Percentiles rank a stretch among this genome's conserved stretches.
Evolutionary conservation across 192 early-diverging fungal species (phyloP).

Genomic region (Entomortierella parvispora): DNA sequence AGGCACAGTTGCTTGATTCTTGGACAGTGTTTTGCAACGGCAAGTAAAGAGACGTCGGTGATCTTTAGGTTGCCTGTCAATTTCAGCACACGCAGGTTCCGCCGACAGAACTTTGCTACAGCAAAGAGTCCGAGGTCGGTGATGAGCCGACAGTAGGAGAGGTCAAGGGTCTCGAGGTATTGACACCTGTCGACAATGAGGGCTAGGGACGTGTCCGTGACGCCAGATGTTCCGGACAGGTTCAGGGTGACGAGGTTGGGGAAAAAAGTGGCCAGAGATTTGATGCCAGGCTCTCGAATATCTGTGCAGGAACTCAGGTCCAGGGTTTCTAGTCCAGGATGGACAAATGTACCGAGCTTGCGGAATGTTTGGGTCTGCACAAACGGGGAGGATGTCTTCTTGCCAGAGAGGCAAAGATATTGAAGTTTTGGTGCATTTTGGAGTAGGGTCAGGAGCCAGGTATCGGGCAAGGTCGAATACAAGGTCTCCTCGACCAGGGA

Average conservation of each 20-base stretch:
- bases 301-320: constrained; percentile 48
- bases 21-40: constrained; percentile 56
- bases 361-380: constrained; percentile 38
- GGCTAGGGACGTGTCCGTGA: constrained; percentile 28
- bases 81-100: constrained; percentile 30
- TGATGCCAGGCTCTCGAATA: constrained; percentile 31
- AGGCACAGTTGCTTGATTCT: constrained; percentile 56
- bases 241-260: constrained; percentile 40
- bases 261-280: constrained; percentile 19
- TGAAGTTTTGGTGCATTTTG: constrained; percentile 30
- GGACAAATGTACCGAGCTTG: constrained; percentile 23
- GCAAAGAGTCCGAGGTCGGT: constrained; percentile 38
- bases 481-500: constrained; percentile 39
- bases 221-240: constrained; percentile 36
- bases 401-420: constrained; percentile 41
- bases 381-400: constrained; percentile 36
- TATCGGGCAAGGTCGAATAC: constrained; percentile 38
- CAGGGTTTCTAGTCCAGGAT: constrained; percentile 14
- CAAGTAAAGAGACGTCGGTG: constrained; percentile 52
- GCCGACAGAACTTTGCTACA: constrained; percentile 47
- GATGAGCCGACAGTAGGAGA: constrained; percentile 36
- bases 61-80: constrained; percentile 61
- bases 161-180: constrained; percentile 31
- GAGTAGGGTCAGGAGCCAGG: constrained; percentile 41
- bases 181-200: constrained; percentile 47